Evolutionary conservation across 768 basidiomycete genomes (phyloP), one percentile per base, ranked within the genome.

Genomic region (Asterophora lycoperdoides): DNA sequence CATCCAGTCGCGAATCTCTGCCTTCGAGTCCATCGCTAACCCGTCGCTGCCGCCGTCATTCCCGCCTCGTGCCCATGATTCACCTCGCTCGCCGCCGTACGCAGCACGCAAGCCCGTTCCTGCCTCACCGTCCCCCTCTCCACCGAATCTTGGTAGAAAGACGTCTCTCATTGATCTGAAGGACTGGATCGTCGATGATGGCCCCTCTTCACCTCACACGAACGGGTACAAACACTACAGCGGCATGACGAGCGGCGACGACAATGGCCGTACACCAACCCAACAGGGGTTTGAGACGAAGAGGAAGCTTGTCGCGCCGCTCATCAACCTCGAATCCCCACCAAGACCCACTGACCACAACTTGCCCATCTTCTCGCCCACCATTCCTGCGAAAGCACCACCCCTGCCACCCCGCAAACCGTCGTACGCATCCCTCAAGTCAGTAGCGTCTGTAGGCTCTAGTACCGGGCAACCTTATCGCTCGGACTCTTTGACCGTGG

Each of bases 111-210:
- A 57, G 63, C 18, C 72, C 68, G 5, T 65, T 68, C 49, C 56
- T 26, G 51, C 55, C 7, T 74, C 79, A 1, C 75, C 77, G 0
- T 78, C 80, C 2, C 71, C 77, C 4, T 78, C 80, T 0, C 75
- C 78, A 0, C 71, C 74, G 9, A 70, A 69, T 53, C 67, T 77
- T 14, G 72, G 72, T 19, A 68, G 74, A 29, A 82, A 77, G 59
- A 70, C 80, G 0, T 86, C 86, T 30, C 69, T 86, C 44, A 78
- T 86, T 55, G 85, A 88, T 65, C 71, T 88, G 49, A 77, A 76
- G 49, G 86, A 88, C 63, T 87, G 85, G 84, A 76, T 85, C 45
- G 69, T 85, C 46, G 84, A 83, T 41, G 81, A 83, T 54, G 80
- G 77, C 8, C 72, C 76, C 18, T 56, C 57, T 30, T 62, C 67